Evolutionary conservation across 306 rosid species (phyloP).

Genomic region (Dryas octopetala): DNA sequence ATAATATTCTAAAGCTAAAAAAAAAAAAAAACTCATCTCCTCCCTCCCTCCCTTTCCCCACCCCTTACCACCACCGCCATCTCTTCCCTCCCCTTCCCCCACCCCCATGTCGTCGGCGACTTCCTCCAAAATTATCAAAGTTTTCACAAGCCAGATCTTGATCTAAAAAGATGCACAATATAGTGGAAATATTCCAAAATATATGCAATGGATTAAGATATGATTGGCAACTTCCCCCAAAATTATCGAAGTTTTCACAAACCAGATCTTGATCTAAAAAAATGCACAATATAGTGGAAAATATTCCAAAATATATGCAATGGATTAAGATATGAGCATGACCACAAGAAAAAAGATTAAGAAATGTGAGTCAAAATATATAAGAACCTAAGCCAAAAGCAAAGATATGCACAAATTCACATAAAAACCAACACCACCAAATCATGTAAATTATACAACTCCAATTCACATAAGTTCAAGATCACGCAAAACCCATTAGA

Average conservation of each 20-base stretch:
- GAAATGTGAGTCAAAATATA: not conserved
- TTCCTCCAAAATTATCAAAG: not conserved
- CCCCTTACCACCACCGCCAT: too few species aligned
- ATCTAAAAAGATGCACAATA: not conserved
- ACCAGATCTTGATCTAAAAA: not conserved
- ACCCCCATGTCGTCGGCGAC: too few species aligned
- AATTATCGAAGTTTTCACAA: not conserved
- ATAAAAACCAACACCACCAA: not conserved
- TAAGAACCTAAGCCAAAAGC: not conserved
- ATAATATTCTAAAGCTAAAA: too few species aligned
- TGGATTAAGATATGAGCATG: not conserved
- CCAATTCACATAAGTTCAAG: not conserved
- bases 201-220: not conserved
- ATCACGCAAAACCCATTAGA: not conserved
- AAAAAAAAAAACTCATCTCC: too few species aligned
- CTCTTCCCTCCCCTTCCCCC: too few species aligned
- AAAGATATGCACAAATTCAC: constrained; percentile 5
- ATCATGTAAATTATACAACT: not conserved
- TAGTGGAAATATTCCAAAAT: not conserved
- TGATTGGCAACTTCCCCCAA: too few species aligned
- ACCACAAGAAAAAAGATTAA: not conserved
- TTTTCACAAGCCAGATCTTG: not conserved
- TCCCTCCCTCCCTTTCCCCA: too few species aligned
- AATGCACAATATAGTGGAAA: not conserved
- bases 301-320: not conserved